Evolutionary conservation across 2,329 filamentous ascomycete species (phyloP), one percentile per base, ranked within the genome.

Genomic region (Alternaria infectoria): DNA sequence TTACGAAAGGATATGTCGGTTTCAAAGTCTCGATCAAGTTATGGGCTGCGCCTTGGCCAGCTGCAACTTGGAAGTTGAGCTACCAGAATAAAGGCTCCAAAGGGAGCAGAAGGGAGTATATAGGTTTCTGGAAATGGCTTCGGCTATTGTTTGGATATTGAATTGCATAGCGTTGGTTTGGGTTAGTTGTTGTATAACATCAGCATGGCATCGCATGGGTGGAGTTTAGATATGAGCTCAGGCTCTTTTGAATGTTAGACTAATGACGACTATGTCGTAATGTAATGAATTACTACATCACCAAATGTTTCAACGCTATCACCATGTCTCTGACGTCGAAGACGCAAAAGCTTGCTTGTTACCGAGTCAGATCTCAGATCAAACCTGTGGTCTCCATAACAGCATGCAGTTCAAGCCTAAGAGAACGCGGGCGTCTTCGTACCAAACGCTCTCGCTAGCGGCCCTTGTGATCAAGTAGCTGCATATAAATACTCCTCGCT

Each of bases 1-100:
- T 67, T 5, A 57, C 36, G 46, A 58, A 50, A 10, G 49, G 57
- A 23, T 64, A 61, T 30, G 25, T 69, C 32, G 66, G 66, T 5
- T 55, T 61, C 52, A 67, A 63, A 44, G 46, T 69, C n/a, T 64
- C 59, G 8, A 32, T 68, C 57, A 69, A 69, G 51, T 21, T 67
- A 11, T 67, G 66, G 66, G 59, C 55, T 43, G 52, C 54, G 6
- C 57, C 54, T 49, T 59, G 54, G 45, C 63, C 66, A 3, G 51
- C 45, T 25, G 26, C 30, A 8, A 61, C 32, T 23, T 64, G 61
- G 57, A 64, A 61, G 36, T 64, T 46, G 57, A 56, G 45, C 28
- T 64, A 54, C 17, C 56, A 64, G 10, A 30, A 45, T 6, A 62
- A 59, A 13, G 56, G 61, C 19, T 32, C 45, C 2, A 55, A 52